Evolutionary conservation across 768 basidiomycete species (phyloP), one percentile per base, ranked within the genome.

Genomic region (Auricularia cornea): DNA sequence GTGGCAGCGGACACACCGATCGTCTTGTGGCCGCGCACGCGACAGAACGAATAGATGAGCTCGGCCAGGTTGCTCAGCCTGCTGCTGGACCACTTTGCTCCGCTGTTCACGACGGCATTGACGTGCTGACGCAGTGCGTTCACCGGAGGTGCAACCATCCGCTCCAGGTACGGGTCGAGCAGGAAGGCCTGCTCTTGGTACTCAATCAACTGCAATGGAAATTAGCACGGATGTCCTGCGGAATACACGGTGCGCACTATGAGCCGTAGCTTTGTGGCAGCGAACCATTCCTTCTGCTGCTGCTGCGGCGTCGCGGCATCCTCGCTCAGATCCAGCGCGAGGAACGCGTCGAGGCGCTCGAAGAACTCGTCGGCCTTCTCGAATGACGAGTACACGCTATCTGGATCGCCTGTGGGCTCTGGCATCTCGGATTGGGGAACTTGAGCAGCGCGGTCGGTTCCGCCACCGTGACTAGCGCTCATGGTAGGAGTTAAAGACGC

Each of bases 181-280:
- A 99, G 82, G 72, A 94, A 92, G 2, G 94, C 81, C 68, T 96
- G 92, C 65, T 98, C 95, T 72, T 96, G 94, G 70, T 96, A 98
- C 71, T 87, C 84, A 71, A 84, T 84, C 31, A 98, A 81, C 96
- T 98, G 41, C n/a, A 56, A n/a, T 33, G 4, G 30, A 18, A n/a
- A 26, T 31, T 18, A 38, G 65, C 60, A 3, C 35, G 6, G 33
- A 38, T 63, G 32, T 64, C 14, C 32, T 52, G 23, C 11, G 28
- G 10, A 1, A 30, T 20, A 48, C 23, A 60, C 66, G 52, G 29
- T 20, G 77, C 85, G 69, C 72, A 89, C 88, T 62, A 85, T 84
- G 48, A 74, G 61, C 12, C 66, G 70, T 10, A 89, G 74, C 64
- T 78, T 81, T 60, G 76, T 75, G 35, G 80, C 74, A 10, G 78